Base-by-base conservation (phyloP, 768 basidiomycete genomes). In the Strobilomyces confusus region DNA sequence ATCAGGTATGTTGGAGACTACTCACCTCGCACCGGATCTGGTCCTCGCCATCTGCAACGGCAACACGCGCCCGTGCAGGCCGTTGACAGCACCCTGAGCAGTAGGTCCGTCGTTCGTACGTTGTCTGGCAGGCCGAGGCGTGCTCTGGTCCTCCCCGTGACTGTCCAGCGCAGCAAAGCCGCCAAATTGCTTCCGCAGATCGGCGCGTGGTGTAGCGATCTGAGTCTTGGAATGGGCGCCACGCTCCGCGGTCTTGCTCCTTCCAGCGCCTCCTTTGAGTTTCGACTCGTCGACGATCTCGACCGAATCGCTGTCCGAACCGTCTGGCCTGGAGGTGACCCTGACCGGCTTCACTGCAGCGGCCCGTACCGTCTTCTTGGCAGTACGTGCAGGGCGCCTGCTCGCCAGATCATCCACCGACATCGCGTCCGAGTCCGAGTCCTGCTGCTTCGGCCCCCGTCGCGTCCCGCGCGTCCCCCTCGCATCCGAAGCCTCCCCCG, bases 341-440 rank as follows among this genome's bases (percentile, higher is more conserved):
- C 15, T 43, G 32, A 30, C n/a, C 9, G 3, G 9, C 45, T 55
- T 59, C 22, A 4, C 20, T 2, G 20, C 15, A 20, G 20, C 25
- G 9, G 3, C 23, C 3, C 25, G 54, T 30, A 2, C 9, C 29
- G 15, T 29, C 22, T 44, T 58, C 47, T 54, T 59, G 4, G 41
- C 14, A 12, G n/a, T 15, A 9, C 59, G 54, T 12, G 48, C 23
- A 6, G 60, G 44, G 20, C 55, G 57, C 22, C 22, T 56, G 37
- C 52, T 59, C 12, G 57, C 29, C 25, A 30, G 44, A 36, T 60
- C 56, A 43, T 66, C 68, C 56, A 71, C 62, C 23, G 68, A 61
- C 65, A 69, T 71, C 17, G 54, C 58, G 22, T 71, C 63, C 30
- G 68, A 63, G 25, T 62, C 69, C 4, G 56, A 44, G 19, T 65